phyloP scores from a whole-genome alignment of 1,139 yeast species.

The Saccharomycopsis crataegensis region DNA sequence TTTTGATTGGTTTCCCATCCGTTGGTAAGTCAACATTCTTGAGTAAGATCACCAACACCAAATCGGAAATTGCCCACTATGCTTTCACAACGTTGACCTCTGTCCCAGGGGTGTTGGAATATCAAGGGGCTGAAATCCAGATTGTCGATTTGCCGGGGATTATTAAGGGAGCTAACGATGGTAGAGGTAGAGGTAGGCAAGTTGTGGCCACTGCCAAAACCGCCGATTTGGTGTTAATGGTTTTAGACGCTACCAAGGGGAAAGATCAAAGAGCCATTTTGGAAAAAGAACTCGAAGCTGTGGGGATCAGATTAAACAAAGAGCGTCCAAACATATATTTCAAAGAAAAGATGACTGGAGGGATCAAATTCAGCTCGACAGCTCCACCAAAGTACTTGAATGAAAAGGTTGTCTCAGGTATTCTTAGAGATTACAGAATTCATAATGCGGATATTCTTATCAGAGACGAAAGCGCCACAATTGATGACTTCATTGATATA shows the following conservation, averaged over 20 bases:
- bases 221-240: slow-evolving; percentile 88
- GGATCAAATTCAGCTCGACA: slow-evolving; percentile 74
- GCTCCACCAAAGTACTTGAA: slow-evolving; percentile 77
- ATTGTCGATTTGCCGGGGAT: slow-evolving; percentile 96
- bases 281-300: slow-evolving; percentile 85
- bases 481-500: slow-evolving; percentile 91
- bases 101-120: slow-evolving; percentile 90
- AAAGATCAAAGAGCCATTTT: slow-evolving; percentile 79
- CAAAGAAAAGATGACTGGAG: slow-evolving; percentile 82
- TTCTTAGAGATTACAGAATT: slow-evolving; percentile 79
- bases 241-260: slow-evolving; percentile 90
- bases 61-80: slow-evolving; percentile 90
- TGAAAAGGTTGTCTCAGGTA: slow-evolving; percentile 70
- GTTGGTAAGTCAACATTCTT: slow-evolving; percentile 93
- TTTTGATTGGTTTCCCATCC: slow-evolving; percentile 93
- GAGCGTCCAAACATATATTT: slow-evolving; percentile 74
- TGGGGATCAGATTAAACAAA: slow-evolving; percentile 85
- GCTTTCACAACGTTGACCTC: slow-evolving; percentile 95
- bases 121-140: slow-evolving; percentile 95
- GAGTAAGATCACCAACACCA: slow-evolving; percentile 82
- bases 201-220: slow-evolving; percentile 96
- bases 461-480: slow-evolving; percentile 81
- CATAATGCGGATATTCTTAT: slow-evolving; percentile 91
- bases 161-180: slow-evolving; percentile 93
- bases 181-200: slow-evolving; percentile 96